These are phyloP conservation scores for Pestalotiopsis sp. DNA, from an alignment of 2,329 filamentous ascomycete species.

Conservation along the genomic window DNA sequence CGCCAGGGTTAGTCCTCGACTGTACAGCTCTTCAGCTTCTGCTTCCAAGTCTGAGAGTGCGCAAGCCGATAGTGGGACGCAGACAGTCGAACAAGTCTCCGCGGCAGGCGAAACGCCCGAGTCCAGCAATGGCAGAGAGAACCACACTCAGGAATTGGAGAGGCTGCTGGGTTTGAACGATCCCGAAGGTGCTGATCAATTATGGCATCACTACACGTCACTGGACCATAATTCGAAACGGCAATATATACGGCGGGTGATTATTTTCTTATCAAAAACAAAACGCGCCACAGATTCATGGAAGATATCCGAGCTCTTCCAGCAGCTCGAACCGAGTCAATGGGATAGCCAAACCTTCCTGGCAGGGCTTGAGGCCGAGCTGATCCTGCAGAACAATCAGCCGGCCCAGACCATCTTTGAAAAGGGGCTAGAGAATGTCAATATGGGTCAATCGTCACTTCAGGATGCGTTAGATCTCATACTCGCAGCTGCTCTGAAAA, in stretches of 20 bases:
- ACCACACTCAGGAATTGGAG: slow-evolving; percentile 22
- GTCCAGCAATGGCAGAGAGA: neutral
- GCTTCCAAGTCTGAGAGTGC: slow-evolving; percentile 1
- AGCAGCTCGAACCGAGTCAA: slow-evolving; percentile 33
- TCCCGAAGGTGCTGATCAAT: slow-evolving; percentile 32
- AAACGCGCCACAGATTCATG: slow-evolving; percentile 45
- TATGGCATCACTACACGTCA: slow-evolving; percentile 46
- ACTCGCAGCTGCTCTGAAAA: slow-evolving; percentile 41
- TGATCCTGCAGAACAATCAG: slow-evolving; percentile 41
- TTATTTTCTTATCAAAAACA: slow-evolving; percentile 47
- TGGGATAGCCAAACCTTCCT: slow-evolving; percentile 46
- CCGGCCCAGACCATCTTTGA: slow-evolving; percentile 45
- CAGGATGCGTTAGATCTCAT: slow-evolving; percentile 47
- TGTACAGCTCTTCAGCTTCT: slow-evolving; percentile 28
- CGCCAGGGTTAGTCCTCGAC: slow-evolving; percentile 23
- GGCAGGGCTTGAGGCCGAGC: slow-evolving; percentile 43
- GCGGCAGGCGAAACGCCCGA: neutral
- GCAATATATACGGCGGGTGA: slow-evolving; percentile 33
- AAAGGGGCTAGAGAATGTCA: slow-evolving; percentile 33
- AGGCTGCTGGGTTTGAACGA: slow-evolving; percentile 21
- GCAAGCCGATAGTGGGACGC: neutral
- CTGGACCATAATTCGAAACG: slow-evolving; percentile 35
- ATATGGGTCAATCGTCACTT: slow-evolving; percentile 29
- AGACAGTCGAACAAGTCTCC: neutral
- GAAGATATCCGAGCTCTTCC: slow-evolving; percentile 49